Conservation (phyloP, 1,284 basidiomycete genomes). For the Naganishia liquefaciens region DNA sequence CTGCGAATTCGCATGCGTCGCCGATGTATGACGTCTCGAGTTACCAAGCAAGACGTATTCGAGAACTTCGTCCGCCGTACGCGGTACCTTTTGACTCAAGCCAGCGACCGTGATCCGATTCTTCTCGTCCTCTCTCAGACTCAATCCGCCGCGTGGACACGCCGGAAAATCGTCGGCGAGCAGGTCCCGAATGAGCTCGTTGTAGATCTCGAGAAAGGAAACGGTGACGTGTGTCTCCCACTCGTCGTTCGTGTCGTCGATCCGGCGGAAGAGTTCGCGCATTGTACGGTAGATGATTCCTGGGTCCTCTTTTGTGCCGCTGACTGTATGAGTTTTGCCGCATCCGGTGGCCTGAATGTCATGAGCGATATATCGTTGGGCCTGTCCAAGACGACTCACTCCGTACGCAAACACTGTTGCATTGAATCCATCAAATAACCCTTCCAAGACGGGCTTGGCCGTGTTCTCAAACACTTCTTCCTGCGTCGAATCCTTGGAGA, state of each 20-base stretch:
- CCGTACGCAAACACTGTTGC: slow-evolving; percentile 97
- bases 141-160: slow-evolving; percentile 73
- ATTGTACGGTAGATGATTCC: slow-evolving; percentile 96
- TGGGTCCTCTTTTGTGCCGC: slow-evolving; percentile 78
- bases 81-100: slow-evolving; percentile 74
- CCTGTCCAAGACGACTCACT: slow-evolving; percentile 60
- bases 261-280: slow-evolving; percentile 88
- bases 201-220: slow-evolving; percentile 96
- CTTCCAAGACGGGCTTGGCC: slow-evolving; percentile 75
- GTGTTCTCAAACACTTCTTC: slow-evolving; percentile 82
- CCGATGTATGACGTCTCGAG: slow-evolving; percentile 80
- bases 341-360: slow-evolving; percentile 85
- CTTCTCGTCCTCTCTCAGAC: slow-evolving; percentile 86
- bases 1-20: slow-evolving; percentile 89
- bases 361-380: neutral
- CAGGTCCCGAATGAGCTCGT: slow-evolving; percentile 95
- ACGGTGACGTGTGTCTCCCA: slow-evolving; percentile 81
- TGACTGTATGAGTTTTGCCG: slow-evolving; percentile 97
- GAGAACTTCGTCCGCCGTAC: slow-evolving; percentile 85
- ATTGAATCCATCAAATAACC: slow-evolving; percentile 89
- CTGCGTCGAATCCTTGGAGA: slow-evolving; percentile 74
- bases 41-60: slow-evolving; percentile 86
- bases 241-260: slow-evolving; percentile 78
- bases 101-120: slow-evolving; percentile 77
- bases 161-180: slow-evolving; percentile 67